Conservation (phyloP, 192 early-diverging fungal species). For the Backusella liffmaniae region DNA sequence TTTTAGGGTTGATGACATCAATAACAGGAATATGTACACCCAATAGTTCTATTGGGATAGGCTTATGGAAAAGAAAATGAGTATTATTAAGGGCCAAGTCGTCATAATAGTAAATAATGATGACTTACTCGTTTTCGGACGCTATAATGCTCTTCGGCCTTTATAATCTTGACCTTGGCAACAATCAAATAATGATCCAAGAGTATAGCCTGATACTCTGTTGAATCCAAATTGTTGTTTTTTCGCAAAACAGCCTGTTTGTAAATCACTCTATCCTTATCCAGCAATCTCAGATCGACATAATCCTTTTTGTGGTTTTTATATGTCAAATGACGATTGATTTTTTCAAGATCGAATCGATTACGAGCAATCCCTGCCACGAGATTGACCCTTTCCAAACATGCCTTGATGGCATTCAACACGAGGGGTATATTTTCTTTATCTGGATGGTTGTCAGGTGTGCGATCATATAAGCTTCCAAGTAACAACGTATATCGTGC, state of each 20-base stretch:
- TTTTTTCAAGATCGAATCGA: constrained; percentile 71
- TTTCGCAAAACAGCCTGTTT: constrained; percentile 13
- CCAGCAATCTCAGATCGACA: constrained; percentile 8
- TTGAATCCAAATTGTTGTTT: not conserved
- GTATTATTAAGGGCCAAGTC: not conserved
- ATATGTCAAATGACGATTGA: constrained; percentile 53
- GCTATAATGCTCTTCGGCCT: not conserved
- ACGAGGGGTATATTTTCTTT: constrained; percentile 65
- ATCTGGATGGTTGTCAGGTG: constrained; percentile 78
- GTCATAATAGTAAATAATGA: not conserved
- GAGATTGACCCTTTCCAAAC: constrained; percentile 76
- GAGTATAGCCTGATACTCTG: constrained; percentile 60
- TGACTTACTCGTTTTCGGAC: constrained; percentile 13
- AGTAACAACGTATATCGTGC: constrained; percentile 85
- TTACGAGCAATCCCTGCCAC: constrained; percentile 90
- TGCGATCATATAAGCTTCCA: constrained; percentile 74
- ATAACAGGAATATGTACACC: not conserved
- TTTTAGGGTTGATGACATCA: not conserved
- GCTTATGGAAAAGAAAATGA: not conserved
- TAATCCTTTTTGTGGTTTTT: constrained; percentile 21
- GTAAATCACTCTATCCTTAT: not conserved
- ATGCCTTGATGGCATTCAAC: constrained; percentile 63
- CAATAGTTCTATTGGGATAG: constrained; percentile 10
- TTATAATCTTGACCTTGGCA: constrained; percentile 4
- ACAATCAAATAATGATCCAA: constrained; percentile 75